Conservation (phyloP, 2,329 filamentous ascomycete species). For the Davidsoniella virescens region DNA sequence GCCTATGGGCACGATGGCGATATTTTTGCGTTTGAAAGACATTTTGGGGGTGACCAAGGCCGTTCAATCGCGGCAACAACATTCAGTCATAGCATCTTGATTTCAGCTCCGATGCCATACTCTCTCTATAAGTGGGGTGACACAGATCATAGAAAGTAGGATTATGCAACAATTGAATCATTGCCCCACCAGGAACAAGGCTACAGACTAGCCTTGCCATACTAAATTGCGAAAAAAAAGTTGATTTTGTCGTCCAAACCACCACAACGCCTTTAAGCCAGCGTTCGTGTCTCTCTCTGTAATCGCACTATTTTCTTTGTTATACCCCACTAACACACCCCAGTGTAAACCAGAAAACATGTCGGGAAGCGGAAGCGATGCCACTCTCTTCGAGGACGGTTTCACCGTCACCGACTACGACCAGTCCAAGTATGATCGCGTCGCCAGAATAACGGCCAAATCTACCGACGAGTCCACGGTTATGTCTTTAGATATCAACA, state of each 20-base stretch:
- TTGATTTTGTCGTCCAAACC: not conserved
- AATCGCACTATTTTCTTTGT: not conserved
- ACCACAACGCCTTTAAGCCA: not conserved
- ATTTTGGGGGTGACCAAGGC: conserved; percentile 20
- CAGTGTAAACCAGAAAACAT: conserved; percentile 18
- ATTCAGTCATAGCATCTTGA: too few relatives aligned
- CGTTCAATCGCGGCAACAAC: too few relatives aligned
- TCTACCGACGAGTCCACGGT: conserved; percentile 58
- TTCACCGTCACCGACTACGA: conserved; percentile 72
- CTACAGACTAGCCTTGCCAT: not conserved
- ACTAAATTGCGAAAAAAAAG: not conserved
- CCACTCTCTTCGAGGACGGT: conserved; percentile 82
- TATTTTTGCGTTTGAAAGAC: conserved; percentile 43
- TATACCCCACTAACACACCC: not conserved
- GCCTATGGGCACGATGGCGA: conserved; percentile 27
- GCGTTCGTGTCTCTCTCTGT: not conserved
- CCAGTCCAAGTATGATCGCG: conserved; percentile 84
- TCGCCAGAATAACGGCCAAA: conserved; percentile 66
- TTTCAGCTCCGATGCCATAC: too few relatives aligned
- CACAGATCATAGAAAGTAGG: not conserved
- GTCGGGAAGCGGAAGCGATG: conserved; percentile 53
- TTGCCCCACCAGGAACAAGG: not conserved
- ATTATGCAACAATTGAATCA: not conserved
- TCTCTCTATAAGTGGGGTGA: too few relatives aligned
- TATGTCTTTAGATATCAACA: conserved; percentile 85